These are phyloP conservation scores for Neurospora sp. DNA, from an alignment of 495 filamentous ascomycete species.

Conservation along the genomic window DNA sequence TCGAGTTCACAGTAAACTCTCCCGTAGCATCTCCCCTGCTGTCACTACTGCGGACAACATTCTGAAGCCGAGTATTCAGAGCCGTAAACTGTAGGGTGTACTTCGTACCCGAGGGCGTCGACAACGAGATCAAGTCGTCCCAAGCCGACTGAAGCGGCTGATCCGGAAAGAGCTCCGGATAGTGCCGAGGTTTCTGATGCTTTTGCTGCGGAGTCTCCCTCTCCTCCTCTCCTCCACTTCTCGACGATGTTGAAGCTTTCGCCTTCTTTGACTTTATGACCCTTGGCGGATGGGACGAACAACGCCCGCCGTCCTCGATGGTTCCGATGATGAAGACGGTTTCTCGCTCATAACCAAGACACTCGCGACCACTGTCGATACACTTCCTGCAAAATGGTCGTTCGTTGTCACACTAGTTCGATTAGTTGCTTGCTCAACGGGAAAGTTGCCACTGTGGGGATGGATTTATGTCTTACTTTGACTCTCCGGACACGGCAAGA, in stretches of 20 bases:
- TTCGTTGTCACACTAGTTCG: slow-evolving; percentile 44
- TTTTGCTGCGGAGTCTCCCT: background rate
- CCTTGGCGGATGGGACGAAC: slow-evolving; percentile 37
- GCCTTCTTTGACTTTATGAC: slow-evolving; percentile 23
- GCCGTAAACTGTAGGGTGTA: slow-evolving; percentile 29
- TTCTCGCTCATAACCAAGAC: slow-evolving; percentile 50
- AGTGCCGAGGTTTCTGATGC: background rate
- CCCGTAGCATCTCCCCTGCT: slow-evolving; percentile 8
- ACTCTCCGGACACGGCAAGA: slow-evolving; percentile 33
- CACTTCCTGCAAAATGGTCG: slow-evolving; percentile 54
- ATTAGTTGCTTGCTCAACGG: slow-evolving; percentile 1
- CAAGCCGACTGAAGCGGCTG: slow-evolving; percentile 34
- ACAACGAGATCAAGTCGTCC: slow-evolving; percentile 27
- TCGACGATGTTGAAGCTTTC: slow-evolving; percentile 8
- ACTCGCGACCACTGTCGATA: slow-evolving; percentile 51
- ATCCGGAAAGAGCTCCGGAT: slow-evolving; percentile 13
- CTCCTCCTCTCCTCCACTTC: background rate
- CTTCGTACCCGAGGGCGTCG: slow-evolving; percentile 10
- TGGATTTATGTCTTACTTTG: slow-evolving; percentile 14
- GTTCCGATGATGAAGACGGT: slow-evolving; percentile 41
- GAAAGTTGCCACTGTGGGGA: background rate
- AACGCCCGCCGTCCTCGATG: slow-evolving; percentile 32
- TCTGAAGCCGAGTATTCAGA: slow-evolving; percentile 19
- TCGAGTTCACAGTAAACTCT: slow-evolving; percentile 6
- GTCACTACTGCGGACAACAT: slow-evolving; percentile 9